Conservation (phyloP, 768 basidiomycete species). For the Grammothele lineata region DNA sequence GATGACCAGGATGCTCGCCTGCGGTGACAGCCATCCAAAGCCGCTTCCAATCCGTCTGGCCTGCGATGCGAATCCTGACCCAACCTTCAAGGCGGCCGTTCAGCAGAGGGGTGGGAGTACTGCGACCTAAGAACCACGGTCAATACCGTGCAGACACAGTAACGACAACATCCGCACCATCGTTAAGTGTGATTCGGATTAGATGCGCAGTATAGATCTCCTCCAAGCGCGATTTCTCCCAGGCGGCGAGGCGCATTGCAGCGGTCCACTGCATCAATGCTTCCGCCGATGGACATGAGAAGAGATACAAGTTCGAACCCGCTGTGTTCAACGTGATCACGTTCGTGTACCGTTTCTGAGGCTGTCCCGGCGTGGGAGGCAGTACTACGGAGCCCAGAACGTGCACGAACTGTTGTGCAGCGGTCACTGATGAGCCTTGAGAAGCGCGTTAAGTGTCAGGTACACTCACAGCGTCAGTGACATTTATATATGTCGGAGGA, state of each 20-base stretch:
- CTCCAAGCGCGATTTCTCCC: slow-evolving; percentile 93
- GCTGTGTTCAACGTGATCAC: slow-evolving; percentile 93
- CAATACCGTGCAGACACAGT: background rate
- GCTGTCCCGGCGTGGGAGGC: slow-evolving; percentile 45
- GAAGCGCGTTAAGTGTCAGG: background rate
- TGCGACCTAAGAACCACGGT: slow-evolving; percentile 29
- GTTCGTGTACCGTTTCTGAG: slow-evolving; percentile 60
- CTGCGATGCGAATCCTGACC: slow-evolving; percentile 87
- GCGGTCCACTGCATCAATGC: slow-evolving; percentile 87
- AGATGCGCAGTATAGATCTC: slow-evolving; percentile 98
- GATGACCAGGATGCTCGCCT: slow-evolving; percentile 27
- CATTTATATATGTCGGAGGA: slow-evolving; percentile 83
- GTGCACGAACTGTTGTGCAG: slow-evolving; percentile 57
- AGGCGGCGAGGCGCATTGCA: slow-evolving; percentile 82
- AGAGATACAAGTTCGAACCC: slow-evolving; percentile 83
- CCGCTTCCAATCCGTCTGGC: slow-evolving; percentile 95
- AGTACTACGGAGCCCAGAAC: slow-evolving; percentile 72
- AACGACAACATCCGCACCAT: slow-evolving; percentile 28
- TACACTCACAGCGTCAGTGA: slow-evolving; percentile 77
- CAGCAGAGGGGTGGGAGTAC: slow-evolving; percentile 58
- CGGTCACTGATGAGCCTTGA: no score
- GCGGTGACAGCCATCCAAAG: slow-evolving; percentile 78
- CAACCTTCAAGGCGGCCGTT: slow-evolving; percentile 85
- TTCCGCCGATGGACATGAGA: slow-evolving; percentile 73
- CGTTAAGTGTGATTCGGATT: slow-evolving; percentile 68